Evolutionary conservation across 2,329 filamentous ascomycete species (phyloP), one percentile per base, ranked within the genome.

Genomic region (Claviceps citrina): DNA sequence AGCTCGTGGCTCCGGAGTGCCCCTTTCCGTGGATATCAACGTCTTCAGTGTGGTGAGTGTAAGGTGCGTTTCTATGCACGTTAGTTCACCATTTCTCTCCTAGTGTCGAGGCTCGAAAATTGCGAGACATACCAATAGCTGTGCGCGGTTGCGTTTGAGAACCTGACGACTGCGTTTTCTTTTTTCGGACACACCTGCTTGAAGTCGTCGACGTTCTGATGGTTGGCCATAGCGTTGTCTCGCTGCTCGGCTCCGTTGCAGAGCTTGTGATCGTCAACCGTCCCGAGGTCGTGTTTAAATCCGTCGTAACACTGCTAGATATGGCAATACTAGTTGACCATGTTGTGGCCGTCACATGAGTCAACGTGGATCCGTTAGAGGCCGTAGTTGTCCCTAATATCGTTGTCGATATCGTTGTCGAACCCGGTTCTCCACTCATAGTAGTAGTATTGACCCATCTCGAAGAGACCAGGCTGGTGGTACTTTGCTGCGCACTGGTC

Each of bases 11-110:
- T 41, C 12, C 19, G 42, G 10, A 28, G 41, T 19, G 38, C 39
- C 10, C 24, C 41, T 10, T n/a, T 38, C 12, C 3, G 27, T 33
- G 9, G 31, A 47, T 8, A 46, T 36, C 16, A 43, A 49, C 5
- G 42, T 44, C 25, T 25, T 40, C 15, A 36, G 38, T 28, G 43
- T 48, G 24, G 39, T 38, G 4, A 43, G 46, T 12, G 16, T n/a
- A 20, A 31, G 24, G 3, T 30, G 10, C n/a, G 38, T 22, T 25
- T 13, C 41, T 43, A 12, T 28, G 13, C 27, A 31, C 10, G 27
- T 22, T 15, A 22, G 20, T 25, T 26, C 27, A 20, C 36, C 20
- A 30, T 12, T 10, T 33, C 24, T 9, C n/a, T 20, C n/a, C 19
- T 22, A 16, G 15, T 38, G 9, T n/a, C 12, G 28, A 25, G 4